These are phyloP conservation scores for Yarrowia divulgata DNA, from an alignment of 805 yeast genomes.

Conservation along the genomic window DNA sequence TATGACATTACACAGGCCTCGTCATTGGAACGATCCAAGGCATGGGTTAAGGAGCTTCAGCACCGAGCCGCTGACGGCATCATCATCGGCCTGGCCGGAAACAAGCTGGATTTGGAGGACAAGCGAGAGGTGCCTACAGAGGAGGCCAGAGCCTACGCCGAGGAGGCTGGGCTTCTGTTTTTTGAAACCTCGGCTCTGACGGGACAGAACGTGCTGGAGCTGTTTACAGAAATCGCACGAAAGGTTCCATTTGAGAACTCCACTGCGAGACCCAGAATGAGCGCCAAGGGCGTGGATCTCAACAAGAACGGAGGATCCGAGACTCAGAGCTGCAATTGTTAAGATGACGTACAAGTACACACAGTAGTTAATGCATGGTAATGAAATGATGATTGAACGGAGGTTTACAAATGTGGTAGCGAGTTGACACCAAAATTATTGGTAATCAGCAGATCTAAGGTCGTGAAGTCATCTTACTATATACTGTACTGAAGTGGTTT, in stretches of 20 bases:
- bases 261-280: constrained; percentile 42
- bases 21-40: constrained; percentile 79
- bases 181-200: constrained; percentile 74
- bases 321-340: constrained; percentile 33
- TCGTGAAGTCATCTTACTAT: background rate
- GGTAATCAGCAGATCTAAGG: no score
- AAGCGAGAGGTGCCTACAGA: constrained; percentile 57
- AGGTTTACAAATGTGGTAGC: no score
- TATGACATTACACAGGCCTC: constrained; percentile 73
- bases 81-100: constrained; percentile 86
- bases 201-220: constrained; percentile 64
- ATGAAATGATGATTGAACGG: background rate
- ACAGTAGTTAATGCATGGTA: constrained; percentile 33
- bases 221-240: constrained; percentile 58
- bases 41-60: constrained; percentile 91
- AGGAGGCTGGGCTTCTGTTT: constrained; percentile 59
- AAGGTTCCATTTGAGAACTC: constrained; percentile 57
- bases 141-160: constrained; percentile 59
- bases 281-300: constrained; percentile 51
- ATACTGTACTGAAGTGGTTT: background rate
- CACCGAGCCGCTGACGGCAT: constrained; percentile 78
- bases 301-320: constrained; percentile 42
- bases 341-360: constrained; percentile 13
- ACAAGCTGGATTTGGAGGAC: constrained; percentile 71
- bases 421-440: no score